Base-by-base conservation (phyloP, 768 basidiomycete species). In the Suillus variegatus region DNA sequence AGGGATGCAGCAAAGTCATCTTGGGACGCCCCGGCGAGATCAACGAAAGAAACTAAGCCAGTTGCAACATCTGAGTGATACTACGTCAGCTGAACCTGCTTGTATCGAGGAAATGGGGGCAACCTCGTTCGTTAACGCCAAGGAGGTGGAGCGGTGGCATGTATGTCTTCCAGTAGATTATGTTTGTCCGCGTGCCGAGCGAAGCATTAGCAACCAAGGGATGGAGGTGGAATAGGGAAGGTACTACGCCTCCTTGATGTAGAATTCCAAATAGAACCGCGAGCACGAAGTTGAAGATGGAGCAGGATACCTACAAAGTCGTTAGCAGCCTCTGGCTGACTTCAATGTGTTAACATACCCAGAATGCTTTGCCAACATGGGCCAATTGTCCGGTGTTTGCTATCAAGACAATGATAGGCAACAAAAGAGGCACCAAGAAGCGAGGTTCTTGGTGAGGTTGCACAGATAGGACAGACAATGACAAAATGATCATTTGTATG, bases 221-320 rank as follows among this genome's bases (percentile, higher is more conserved):
- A 62, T 77, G 77, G 8, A 81, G 70, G 52, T 70, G 69, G 40
- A 79, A 68, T 38, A 77, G 72, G 32, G 80, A 81, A 6, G 75
- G 80, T n/a, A 80, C 74, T n/a, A 81, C 71, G 20, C 80, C 80
- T 47, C 79, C 80, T 66, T 81, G 80, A 41, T 81, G 80, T 38
- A 80, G 63, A 54, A 81, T 7, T 16, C 79, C 80, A 51, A 80
- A 81, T 14, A 80, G 65, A 6, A 75, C n/a, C 0, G 71, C 69
- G 4, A 79, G 71, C 4, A 65, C 58, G 14, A 68, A 1, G 47
- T 81, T 81, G 22, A 72, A 73, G 22, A 62, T 55, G 49, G 73
- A 65, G 75, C 77, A 78, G 6, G 67, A 64, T 5, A 63, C 55
- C 80, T 80, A 43, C 20, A 41, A 35, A 55, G 18, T 49, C 6